A percentile compares a stretch with the other conserved stretches of the same genome.
phyloP scores from a whole-genome alignment of 331 rosid genomes.

The Rhamnella rubrinervis region DNA sequence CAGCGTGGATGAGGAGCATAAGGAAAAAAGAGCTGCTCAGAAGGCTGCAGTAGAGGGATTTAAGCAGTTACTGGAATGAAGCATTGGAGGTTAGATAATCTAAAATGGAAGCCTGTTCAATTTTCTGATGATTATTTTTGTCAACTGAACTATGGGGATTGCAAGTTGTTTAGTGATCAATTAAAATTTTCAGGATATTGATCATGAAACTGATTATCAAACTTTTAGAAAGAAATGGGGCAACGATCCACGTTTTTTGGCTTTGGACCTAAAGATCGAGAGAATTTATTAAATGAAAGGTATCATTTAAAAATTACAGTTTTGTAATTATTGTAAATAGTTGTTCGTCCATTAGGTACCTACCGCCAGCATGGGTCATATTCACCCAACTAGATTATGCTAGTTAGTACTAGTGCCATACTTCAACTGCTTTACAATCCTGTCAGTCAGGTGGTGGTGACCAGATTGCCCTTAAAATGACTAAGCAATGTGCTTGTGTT shows the following conservation, averaged over 20 bases:
- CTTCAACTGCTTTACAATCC: background rate
- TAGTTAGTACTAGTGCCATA: background rate
- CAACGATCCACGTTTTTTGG: conserved; percentile 83
- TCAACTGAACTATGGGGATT: conserved; percentile 18
- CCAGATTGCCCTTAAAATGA: background rate
- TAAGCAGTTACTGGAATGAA: conserved; percentile 74
- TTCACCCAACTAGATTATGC: too few relatives aligned
- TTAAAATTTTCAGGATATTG: conserved; percentile 62
- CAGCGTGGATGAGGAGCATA: conserved; percentile 95
- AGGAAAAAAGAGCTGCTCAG: conserved; percentile 94
- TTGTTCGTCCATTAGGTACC: too few relatives aligned
- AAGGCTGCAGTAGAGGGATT: conserved; percentile 91
- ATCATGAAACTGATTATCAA: conserved; percentile 64
- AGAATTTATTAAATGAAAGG: conserved; percentile 91
- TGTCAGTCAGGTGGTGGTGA: conserved; percentile 2
- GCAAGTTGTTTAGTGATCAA: conserved; percentile 17
- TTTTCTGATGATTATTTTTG: conserved; percentile 21
- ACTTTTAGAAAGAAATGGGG: conserved; percentile 88
- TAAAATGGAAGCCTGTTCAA: conserved; percentile 20
- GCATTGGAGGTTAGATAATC: conserved; percentile 60
- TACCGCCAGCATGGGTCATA: too few relatives aligned
- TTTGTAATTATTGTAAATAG: too few relatives aligned
- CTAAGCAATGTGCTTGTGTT: background rate
- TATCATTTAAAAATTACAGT: conserved; percentile 22
- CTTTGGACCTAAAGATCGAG: conserved; percentile 91